These are phyloP conservation scores for Pseudoneurospora amorphoporcata DNA, from an alignment of 495 filamentous ascomycete genomes.

Conservation along the genomic window DNA sequence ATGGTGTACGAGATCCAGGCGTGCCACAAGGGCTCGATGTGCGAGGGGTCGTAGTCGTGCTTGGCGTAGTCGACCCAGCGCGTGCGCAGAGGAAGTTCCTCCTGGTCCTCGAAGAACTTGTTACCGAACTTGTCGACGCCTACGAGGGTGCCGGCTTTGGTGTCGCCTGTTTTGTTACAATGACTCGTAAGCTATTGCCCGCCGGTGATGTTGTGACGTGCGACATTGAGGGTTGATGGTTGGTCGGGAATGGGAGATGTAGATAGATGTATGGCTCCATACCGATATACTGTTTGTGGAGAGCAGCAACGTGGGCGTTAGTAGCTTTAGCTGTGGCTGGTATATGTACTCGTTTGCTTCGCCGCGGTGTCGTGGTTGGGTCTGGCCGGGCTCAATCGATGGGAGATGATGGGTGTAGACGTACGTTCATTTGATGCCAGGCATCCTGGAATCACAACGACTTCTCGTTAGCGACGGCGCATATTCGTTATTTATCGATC, in stretches of 20 bases:
- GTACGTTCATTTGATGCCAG: slow-evolving; percentile 86
- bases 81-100: slow-evolving; percentile 91
- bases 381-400: neutral
- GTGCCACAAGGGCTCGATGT: slow-evolving; percentile 97
- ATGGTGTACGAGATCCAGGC: slow-evolving; percentile 93
- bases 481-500: neutral
- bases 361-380: neutral
- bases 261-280: slow-evolving; percentile 11
- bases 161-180: slow-evolving; percentile 60
- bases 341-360: neutral
- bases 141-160: slow-evolving; percentile 84
- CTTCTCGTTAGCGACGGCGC: slow-evolving; percentile 11
- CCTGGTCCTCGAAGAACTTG: slow-evolving; percentile 93
- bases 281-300: slow-evolving; percentile 55
- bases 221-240: neutral
- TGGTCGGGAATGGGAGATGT: neutral
- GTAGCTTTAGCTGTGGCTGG: slow-evolving; percentile 1
- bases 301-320: slow-evolving; percentile 12
- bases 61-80: slow-evolving; percentile 96
- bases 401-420: slow-evolving; percentile 18
- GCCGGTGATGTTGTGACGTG: too few relatives aligned
- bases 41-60: slow-evolving; percentile 77
- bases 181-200: too few relatives aligned
- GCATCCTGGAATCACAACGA: slow-evolving; percentile 51
- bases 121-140: slow-evolving; percentile 86